Conservation (phyloP, 345 rosid genomes). For the Eucalyptus marginata region DNA sequence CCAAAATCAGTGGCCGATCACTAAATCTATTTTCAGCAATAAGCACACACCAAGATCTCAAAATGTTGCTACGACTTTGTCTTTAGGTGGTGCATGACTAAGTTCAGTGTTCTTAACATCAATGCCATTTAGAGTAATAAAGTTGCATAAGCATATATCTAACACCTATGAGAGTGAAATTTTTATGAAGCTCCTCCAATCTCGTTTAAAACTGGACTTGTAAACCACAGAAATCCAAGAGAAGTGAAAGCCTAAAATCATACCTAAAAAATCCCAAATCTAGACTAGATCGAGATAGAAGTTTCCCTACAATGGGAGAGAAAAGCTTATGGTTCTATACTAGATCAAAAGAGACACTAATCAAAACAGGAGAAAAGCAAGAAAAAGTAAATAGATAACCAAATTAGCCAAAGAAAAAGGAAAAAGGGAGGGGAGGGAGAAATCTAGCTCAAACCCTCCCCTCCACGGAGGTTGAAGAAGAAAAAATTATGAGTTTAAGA, state of each 20-base stretch:
- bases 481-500: background rate
- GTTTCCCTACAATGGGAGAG: accelerated
- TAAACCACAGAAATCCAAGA: accelerated
- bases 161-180: accelerated
- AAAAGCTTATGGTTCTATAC: background rate
- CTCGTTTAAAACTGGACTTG: background rate
- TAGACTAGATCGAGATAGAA: background rate
- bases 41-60: background rate
- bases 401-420: too few species aligned
- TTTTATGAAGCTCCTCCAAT: accelerated
- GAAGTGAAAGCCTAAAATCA: background rate
- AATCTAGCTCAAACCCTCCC: background rate
- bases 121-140: background rate
- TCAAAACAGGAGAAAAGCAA: too few species aligned
- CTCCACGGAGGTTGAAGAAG: background rate
- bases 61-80: background rate
- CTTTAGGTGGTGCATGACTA: too few species aligned
- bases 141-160: background rate
- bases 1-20: accelerated
- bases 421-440: background rate
- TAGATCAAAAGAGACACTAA: background rate
- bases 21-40: too few species aligned
- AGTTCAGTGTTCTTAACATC: too few species aligned
- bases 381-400: too few species aligned
- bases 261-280: background rate